Conservation (phyloP, 257 asterid species). For the Scutellaria minor region DNA sequence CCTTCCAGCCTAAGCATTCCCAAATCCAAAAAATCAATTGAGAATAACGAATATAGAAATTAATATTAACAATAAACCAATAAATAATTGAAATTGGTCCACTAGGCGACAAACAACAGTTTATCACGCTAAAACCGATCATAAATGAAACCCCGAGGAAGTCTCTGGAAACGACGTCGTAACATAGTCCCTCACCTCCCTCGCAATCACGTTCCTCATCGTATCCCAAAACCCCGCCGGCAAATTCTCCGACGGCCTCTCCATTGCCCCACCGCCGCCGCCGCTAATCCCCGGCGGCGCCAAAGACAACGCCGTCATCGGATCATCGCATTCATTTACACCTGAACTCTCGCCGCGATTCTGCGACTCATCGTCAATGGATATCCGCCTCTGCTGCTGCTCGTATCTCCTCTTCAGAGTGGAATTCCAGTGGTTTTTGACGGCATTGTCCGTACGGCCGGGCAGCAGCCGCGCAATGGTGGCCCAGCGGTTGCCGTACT, state of each 20-base stretch:
- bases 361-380: not conserved
- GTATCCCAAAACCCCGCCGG: constrained; percentile 76
- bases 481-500: constrained; percentile 84
- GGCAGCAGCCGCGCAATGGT: constrained; percentile 82
- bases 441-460: constrained; percentile 91
- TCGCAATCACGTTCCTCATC: constrained; percentile 75
- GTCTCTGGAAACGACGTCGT: constrained; percentile 62
- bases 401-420: constrained; percentile 57
- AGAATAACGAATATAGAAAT: not conserved
- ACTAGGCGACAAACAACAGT: constrained; percentile 27
- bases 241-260: constrained; percentile 41
- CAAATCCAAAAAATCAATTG: constrained; percentile 23
- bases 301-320: constrained; percentile 70
- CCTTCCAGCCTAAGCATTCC: constrained; percentile 28
- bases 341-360: constrained; percentile 22
- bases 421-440: constrained; percentile 85
- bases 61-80: constrained; percentile 15
- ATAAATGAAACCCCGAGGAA: constrained; percentile 55
- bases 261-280: constrained; percentile 37
- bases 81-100: not conserved
- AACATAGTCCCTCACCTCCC: constrained; percentile 75
- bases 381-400: constrained; percentile 1
- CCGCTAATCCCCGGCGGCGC: constrained; percentile 76
- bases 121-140: constrained; percentile 28
- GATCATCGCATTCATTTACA: constrained; percentile 47